A percentile compares a stretch with the other conserved stretches of the same genome.
phyloP scores from a whole-genome alignment of 805 yeast genomes.

The Yamadazyma scolyti region DNA sequence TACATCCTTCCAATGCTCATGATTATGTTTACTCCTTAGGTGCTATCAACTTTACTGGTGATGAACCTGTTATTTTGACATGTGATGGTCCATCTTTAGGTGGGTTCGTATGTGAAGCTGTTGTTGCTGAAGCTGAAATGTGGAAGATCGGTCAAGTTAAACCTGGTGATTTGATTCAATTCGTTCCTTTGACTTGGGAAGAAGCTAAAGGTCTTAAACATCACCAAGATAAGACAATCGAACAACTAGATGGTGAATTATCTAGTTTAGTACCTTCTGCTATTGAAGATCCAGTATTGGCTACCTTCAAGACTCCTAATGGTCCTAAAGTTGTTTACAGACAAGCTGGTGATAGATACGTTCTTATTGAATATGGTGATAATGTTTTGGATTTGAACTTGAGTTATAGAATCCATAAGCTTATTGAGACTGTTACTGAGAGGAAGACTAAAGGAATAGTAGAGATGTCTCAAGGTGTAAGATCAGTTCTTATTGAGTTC shows the following conservation, averaged over 20 bases:
- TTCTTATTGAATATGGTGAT: constrained; percentile 91
- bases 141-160: constrained; percentile 98
- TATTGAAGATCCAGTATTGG: constrained; percentile 70
- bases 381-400: constrained; percentile 80
- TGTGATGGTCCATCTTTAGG: constrained; percentile 98
- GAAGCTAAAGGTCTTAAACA: constrained; percentile 63
- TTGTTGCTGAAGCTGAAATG: constrained; percentile 92
- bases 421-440: constrained; percentile 66
- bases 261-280: constrained; percentile 21
- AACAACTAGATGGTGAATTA: constrained; percentile 41
- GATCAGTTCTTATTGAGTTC: constrained; percentile 88
- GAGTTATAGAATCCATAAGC: constrained; percentile 78
- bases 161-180: constrained; percentile 84
- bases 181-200: constrained; percentile 71
- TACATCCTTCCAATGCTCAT: constrained; percentile 98
- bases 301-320: constrained; percentile 40
- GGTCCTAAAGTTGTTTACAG: constrained; percentile 80
- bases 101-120: constrained; percentile 96
- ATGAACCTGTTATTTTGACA: constrained; percentile 94
- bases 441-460: constrained; percentile 74
- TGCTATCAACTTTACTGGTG: constrained; percentile 97
- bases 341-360: constrained; percentile 95
- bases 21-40: constrained; percentile 96
- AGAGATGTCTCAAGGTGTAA: constrained; percentile 96
- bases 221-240: constrained; percentile 56